Conservation (phyloP, 176 grass and related monocot species). For the Phragmites australis region DNA sequence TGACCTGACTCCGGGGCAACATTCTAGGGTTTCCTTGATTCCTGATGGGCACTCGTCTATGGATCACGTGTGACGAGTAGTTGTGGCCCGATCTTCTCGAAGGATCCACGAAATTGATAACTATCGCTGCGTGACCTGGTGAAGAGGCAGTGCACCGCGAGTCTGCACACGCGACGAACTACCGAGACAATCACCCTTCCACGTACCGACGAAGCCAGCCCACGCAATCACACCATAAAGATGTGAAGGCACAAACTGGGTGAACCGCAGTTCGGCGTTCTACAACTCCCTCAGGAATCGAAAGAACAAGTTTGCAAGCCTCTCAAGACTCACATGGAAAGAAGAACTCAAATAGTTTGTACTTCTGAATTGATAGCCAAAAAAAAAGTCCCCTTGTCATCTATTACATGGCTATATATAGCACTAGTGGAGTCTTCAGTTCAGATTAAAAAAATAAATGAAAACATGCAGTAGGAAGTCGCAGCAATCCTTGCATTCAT, state of each 20-base stretch:
- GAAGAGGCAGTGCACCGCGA: neutral
- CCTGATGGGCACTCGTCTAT: no score
- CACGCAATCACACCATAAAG: neutral
- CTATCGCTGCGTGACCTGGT: neutral
- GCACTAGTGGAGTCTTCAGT: neutral
- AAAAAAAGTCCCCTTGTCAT: neutral
- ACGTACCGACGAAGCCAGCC: neutral
- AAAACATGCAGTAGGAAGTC: no score
- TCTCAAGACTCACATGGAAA: neutral
- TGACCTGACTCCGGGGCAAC: no score
- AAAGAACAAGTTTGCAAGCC: neutral
- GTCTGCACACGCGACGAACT: neutral
- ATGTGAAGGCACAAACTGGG: neutral
- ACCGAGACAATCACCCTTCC: neutral
- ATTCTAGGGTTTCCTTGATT: no score
- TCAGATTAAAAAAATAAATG: neutral
- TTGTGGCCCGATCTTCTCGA: neutral
- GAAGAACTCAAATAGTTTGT: no score
- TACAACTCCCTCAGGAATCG: neutral
- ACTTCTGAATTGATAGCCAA: neutral
- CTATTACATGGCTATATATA: neutral
- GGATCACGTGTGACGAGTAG: no score
- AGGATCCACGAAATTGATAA: neutral
- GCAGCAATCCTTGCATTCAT: no score
- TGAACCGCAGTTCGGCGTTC: neutral